Evolutionary conservation across 2,329 filamentous ascomycete species (phyloP).

Genomic region (Epichloe uncinata): DNA sequence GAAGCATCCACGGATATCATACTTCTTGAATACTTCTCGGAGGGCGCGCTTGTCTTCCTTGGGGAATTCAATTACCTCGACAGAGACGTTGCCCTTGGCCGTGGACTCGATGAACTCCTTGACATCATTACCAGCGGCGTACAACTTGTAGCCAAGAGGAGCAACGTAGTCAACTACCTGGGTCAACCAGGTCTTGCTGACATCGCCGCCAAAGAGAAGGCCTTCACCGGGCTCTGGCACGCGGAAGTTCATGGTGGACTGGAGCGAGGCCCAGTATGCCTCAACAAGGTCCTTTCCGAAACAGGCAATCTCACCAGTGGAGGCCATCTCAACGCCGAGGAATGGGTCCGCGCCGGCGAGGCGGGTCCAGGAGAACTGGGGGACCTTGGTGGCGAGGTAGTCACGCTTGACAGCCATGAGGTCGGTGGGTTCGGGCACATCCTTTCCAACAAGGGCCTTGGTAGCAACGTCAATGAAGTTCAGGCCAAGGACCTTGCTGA

Average conservation of each 20-base stretch:
- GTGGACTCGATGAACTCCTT: conserved; percentile 70
- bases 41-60: conserved; percentile 91
- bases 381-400: conserved; percentile 94
- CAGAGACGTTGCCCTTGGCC: conserved; percentile 51
- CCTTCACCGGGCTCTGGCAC: conserved; percentile 89
- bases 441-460: conserved; percentile 74
- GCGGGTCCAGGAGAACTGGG: conserved; percentile 99
- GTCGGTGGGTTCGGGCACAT: conserved; percentile 74
- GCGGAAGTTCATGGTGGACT: conserved; percentile 99
- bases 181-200: conserved; percentile 55
- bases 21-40: conserved; percentile 90
- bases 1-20: conserved; percentile 91
- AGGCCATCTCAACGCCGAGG: conserved; percentile 94
- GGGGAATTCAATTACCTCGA: conserved; percentile 94
- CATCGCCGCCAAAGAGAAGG: conserved; percentile 84
- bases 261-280: conserved; percentile 92
- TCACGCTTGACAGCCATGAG: conserved; percentile 82
- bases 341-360: conserved; percentile 94
- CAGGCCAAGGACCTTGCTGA: conserved; percentile 87
- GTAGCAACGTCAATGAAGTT: conserved; percentile 97
- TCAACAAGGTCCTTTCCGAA: conserved; percentile 94
- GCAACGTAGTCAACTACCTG: conserved; percentile 76
- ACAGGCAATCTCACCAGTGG: conserved; percentile 95
- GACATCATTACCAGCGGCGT: conserved; percentile 66
- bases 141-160: conserved; percentile 90